Evolutionary conservation across 2,329 filamentous ascomycete genomes (phyloP), one percentile per base, ranked within the genome.

Genomic region (Plectosphaerella cucumerina): DNA sequence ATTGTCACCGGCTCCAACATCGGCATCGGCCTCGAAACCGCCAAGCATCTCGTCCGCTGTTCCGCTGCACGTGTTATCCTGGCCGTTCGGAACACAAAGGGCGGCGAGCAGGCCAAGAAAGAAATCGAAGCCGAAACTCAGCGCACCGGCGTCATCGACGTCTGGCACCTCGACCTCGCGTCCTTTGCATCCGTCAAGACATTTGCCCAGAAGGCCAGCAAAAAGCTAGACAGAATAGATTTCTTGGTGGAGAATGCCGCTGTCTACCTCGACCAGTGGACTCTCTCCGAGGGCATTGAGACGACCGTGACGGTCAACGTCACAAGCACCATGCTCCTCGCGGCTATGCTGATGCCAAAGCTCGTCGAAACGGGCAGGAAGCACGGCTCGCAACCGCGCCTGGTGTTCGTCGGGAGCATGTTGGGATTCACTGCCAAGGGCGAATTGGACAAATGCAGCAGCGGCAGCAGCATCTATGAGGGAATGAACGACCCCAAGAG

Each of bases 261-360:
- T 1, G 58, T 77, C 14, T 15, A 15, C 6, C 35, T 37, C 15
- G 35, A 37, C 35, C 14, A 37, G 14, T 37, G 35, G 35, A 44
- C 57, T 2, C 26, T 62, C 0, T 64, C 63, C 4, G 76, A 80
- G 49, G 72, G 66, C 0, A 66, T 76, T 37, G 80, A 84, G 62
- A 60, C 56, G 15, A 14, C 69, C 1, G 60, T 84, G 52, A 74
- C 68, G 0, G 18, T 65, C 17, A 65, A 65, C 6, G 54, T 64
- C 3, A 39, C 63, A 0, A 53, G 55, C 1, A 62, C 61, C 0
- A 56, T 60, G 12, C 49, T 65, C 0, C 45, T 65, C 0, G 53
- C 48, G 8, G 50, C 60, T 0, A 48, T 64, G 0, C 50, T 65
- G 0, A 35, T 64, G 0, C 61, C 62, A 0, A 63, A 61, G 6